Evolutionary conservation across 2,329 filamentous ascomycete species (phyloP).

Genomic region (Dactylellina cionopaga): DNA sequence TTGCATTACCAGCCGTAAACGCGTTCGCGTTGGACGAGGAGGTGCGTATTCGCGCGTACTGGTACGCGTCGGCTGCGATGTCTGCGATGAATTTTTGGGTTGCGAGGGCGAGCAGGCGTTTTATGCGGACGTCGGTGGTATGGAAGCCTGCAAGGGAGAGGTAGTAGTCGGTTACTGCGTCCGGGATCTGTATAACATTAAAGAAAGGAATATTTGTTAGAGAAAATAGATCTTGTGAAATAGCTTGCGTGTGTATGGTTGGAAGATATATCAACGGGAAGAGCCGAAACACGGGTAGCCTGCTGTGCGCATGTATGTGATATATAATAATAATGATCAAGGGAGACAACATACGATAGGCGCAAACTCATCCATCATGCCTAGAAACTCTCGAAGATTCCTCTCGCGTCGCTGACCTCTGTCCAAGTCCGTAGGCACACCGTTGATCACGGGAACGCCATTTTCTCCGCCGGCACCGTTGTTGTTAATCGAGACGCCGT

Average conservation of each 20-base stretch:
- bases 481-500: constrained; percentile 25
- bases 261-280: no score
- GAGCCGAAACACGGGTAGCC: no score
- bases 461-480: constrained; percentile 20
- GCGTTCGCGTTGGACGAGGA: constrained; percentile 84
- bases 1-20: constrained; percentile 71
- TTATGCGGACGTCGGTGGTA: constrained; percentile 87
- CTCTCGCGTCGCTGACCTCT: constrained; percentile 79
- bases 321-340: background rate
- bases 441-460: constrained; percentile 6
- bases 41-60: constrained; percentile 93
- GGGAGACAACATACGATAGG: constrained; percentile 77
- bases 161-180: constrained; percentile 97
- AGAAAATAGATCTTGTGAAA: no score
- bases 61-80: constrained; percentile 95
- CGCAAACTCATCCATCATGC: constrained; percentile 98
- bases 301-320: no score
- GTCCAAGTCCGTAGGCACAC: constrained; percentile 7
- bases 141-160: constrained; percentile 94
- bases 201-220: background rate
- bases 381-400: constrained; percentile 88
- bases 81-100: constrained; percentile 99
- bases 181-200: constrained; percentile 77
- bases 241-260: no score
- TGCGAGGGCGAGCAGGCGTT: constrained; percentile 92